These are phyloP conservation scores for Ogataea paradorogensis DNA, from an alignment of 805 yeast species.

Conservation along the genomic window DNA sequence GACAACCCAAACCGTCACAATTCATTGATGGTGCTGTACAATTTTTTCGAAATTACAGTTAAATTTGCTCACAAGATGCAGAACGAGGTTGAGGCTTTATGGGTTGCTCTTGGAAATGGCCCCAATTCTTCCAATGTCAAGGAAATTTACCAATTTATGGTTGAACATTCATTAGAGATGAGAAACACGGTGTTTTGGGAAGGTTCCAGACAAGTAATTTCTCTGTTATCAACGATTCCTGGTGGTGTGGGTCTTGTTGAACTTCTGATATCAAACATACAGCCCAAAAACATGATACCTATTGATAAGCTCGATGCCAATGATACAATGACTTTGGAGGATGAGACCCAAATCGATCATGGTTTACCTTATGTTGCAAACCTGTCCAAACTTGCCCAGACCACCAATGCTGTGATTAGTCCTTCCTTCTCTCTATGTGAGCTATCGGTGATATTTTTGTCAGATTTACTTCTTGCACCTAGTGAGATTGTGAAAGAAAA, in stretches of 20 bases:
- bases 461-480: conserved; percentile 70
- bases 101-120: conserved; percentile 91
- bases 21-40: conserved; percentile 69
- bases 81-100: conserved; percentile 87
- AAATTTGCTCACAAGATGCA: conserved; percentile 70
- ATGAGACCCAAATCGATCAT: conserved; percentile 9
- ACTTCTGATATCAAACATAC: conserved; percentile 62
- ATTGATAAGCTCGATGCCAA: conserved; percentile 14
- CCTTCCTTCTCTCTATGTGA: conserved; percentile 86
- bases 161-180: conserved; percentile 63
- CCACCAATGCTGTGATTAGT: conserved; percentile 40
- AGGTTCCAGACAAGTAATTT: conserved; percentile 75
- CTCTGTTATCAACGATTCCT: conserved; percentile 61
- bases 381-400: conserved; percentile 53
- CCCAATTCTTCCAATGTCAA: conserved; percentile 66
- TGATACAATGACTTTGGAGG: conserved; percentile 10
- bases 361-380: conserved; percentile 75
- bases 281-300: conserved; percentile 90
- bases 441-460: conserved; percentile 77
- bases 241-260: conserved; percentile 55
- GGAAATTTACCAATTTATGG: conserved; percentile 66
- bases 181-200: conserved; percentile 75
- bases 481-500: conserved; percentile 57
- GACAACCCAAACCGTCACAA: conserved; percentile 36
- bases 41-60: conserved; percentile 81